Conservation (phyloP, 2,329 filamentous ascomycete genomes). For the Dothiorella sarmentorum region DNA sequence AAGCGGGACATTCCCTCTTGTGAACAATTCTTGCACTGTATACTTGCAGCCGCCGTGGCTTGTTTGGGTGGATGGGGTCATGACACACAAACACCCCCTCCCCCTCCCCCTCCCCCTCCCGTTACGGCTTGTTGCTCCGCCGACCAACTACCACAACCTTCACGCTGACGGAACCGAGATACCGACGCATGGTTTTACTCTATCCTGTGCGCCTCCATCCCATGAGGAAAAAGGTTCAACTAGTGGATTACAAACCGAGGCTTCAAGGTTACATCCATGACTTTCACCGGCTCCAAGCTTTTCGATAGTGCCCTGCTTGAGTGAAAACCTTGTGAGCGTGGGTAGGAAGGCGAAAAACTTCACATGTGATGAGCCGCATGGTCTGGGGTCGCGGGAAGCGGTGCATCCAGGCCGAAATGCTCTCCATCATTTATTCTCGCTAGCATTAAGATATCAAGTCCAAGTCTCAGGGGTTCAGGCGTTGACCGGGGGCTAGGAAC, state of each 20-base stretch:
- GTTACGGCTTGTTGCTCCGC: too few species aligned
- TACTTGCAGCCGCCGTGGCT: neutral
- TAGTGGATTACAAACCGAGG: neutral
- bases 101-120: too few species aligned
- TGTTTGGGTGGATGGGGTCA: too few species aligned
- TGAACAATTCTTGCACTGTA: too few species aligned
- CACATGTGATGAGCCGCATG: constrained; percentile 15
- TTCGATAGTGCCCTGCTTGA: neutral
- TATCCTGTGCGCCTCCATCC: too few species aligned
- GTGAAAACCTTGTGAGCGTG: neutral
- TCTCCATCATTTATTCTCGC: neutral
- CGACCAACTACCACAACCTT: too few species aligned
- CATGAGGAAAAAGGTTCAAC: too few species aligned
- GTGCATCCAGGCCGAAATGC: neutral
- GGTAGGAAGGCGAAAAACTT: neutral
- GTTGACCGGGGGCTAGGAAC: neutral
- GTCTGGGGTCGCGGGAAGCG: constrained; percentile 8
- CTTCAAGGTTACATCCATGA: neutral
- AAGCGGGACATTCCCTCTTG: neutral
- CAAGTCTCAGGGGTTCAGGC: neutral
- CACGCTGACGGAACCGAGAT: too few species aligned
- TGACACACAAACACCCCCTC: too few species aligned
- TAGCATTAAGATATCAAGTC: neutral
- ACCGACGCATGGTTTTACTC: too few species aligned
- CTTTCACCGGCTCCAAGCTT: neutral